phyloP scores from a whole-genome alignment of 768 basidiomycete species.

The Termitomyces heimii region DNA sequence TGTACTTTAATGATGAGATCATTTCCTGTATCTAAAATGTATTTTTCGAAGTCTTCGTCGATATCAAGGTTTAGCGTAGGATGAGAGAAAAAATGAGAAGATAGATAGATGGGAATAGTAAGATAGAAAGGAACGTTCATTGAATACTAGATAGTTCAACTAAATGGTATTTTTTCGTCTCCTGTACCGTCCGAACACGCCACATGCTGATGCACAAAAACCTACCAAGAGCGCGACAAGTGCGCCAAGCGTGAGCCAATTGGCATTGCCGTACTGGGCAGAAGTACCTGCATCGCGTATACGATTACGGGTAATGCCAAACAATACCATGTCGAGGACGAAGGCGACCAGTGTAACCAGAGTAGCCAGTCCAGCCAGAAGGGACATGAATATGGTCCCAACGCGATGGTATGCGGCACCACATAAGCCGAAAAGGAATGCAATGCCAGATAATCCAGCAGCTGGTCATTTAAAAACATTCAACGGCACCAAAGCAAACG shows the following conservation, averaged over 20 bases:
- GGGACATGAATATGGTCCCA: constrained; percentile 75
- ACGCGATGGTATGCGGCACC: constrained; percentile 58
- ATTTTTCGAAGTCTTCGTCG: neutral
- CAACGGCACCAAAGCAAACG: neutral
- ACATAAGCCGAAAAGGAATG: constrained; percentile 64
- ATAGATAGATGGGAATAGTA: neutral
- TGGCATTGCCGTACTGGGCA: constrained; percentile 71
- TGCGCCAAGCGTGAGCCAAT: constrained; percentile 78
- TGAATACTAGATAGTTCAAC: neutral
- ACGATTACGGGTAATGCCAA: constrained; percentile 59
- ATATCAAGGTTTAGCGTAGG: neutral
- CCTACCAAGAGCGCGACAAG: constrained; percentile 59
- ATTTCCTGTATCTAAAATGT: too few species aligned
- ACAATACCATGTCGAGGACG: constrained; percentile 77
- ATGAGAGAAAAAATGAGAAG: neutral
- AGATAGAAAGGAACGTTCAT: neutral
- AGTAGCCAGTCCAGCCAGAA: constrained; percentile 60
- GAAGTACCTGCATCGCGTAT: constrained; percentile 41
- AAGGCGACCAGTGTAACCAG: constrained; percentile 64
- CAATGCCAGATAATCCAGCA: constrained; percentile 59
- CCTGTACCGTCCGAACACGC: constrained; percentile 63
- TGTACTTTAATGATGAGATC: too few species aligned
- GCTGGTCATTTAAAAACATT: constrained; percentile 28
- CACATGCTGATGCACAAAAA: constrained; percentile 61
- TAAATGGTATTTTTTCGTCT: constrained; percentile 23